Base-by-base conservation (phyloP, 768 basidiomycete species). In the Termitomyces sp. region DNA sequence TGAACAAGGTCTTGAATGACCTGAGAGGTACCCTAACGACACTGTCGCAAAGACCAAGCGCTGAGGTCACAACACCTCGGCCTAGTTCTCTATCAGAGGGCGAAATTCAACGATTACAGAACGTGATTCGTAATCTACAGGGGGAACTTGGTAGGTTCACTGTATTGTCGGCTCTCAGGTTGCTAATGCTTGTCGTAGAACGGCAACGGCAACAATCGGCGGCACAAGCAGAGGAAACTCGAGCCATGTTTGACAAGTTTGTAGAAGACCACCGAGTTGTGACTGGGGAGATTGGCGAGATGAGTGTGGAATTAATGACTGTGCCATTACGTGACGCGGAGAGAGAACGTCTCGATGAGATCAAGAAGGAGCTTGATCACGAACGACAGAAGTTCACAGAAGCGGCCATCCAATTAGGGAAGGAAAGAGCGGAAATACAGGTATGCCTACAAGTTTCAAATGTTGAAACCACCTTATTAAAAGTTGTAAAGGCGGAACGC, bases 311-410 rank as follows among this genome's bases (percentile, higher is more conserved):
- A 50, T 65, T 84, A 10, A 81, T 83, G 71, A 75, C 75, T 16
- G 74, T 68, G n/a, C 79, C 85, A 16, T 73, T 76, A 50, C 65
- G 70, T 53, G 84, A 89, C 59, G 77, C 78, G 35, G 83, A 86
- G 63, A 77, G 72, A 38, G 77, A 82, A 49, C 75, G 78, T 29
- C 66, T 90, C 32, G 81, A 83, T 31, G 73, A 66, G 17, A 75
- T 85, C 52, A 77, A 72, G 64, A 71, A 69, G 52, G 80, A 86
- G 43, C 81, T 92, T 5, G 85, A 90, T 49, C 73, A 78, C 17
- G 89, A 92, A 61, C 80, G 86, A 10, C 73, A 73, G 52, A 82
- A 82, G 57, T 83, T 89, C 60, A 83, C 84, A 0, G 82, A 85
- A 58, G 85, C 85, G 21, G 77, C 85, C 12, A 71, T 88, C 19